Evolutionary conservation across 192 early-diverging fungal genomes (phyloP), one percentile per base, ranked within the genome.

Genomic region (Rhizoclosmatium sp.): DNA sequence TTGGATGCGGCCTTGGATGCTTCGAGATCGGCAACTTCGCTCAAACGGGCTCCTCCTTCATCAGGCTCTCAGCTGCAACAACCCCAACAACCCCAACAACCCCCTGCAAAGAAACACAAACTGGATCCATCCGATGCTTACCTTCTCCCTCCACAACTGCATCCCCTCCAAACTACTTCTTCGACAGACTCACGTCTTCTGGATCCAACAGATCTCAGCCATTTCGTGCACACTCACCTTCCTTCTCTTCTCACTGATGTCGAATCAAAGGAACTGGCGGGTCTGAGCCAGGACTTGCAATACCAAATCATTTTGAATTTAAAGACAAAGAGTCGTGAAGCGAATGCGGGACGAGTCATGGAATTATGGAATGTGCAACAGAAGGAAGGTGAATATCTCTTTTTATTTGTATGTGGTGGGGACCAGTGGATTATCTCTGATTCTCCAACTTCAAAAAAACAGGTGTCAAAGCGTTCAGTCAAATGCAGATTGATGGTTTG

Each of bases 291-390:
- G 0, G 95, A 97, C 73, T 82, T 92, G 19, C 98, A 99, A 83
- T 95, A 98, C 82, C 96, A 99, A 80, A 89, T 99, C 56, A 89
- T 99, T 39, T 87, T 93, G n/a, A 95, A 95, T 47, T 86, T 97
- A 16, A 95, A 96, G 69, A 82, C 88, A 10, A 90, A 90, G 51
- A 94, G 93, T 4, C 89, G 98, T 1, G 90, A 93, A 71, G 92
- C 75, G 0, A 76, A 3, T 84, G 95, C 4, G 85, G 91, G 65
- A 82, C 88, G 49, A 94, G 79, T 80, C 23, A 19, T 12, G 5
- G 79, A 80, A 41, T 56, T 99, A 93, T 59, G 93, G 2, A 74
- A 87, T 47, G 86, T 86, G 0, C 75, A 44, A 12, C 19, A 47
- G 39, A 5, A 44, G 4, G 64, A 65, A 65, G 75, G 75, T 39